Conservation (phyloP, 768 basidiomycete genomes). For the Thelephora ganbajun region DNA sequence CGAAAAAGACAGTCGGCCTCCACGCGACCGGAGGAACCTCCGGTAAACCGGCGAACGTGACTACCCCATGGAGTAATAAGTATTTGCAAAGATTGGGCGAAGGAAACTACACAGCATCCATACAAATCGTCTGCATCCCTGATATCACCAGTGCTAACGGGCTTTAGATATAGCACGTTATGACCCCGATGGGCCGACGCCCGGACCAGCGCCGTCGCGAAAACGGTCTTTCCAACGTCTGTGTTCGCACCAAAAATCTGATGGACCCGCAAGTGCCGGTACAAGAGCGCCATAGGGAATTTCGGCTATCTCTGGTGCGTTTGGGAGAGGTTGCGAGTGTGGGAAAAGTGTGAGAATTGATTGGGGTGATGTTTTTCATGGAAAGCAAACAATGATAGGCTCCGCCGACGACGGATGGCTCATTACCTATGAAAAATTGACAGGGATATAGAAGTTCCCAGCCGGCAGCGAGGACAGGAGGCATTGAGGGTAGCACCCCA, state of each 20-base stretch:
- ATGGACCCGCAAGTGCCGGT: conserved; percentile 73
- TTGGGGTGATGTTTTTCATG: too few relatives aligned
- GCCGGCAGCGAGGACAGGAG: too few relatives aligned
- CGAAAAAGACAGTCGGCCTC: conserved; percentile 64
- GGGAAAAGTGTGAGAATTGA: too few relatives aligned
- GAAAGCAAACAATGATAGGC: too few relatives aligned
- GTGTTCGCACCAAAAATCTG: conserved; percentile 96
- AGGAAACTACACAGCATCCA: conserved; percentile 20
- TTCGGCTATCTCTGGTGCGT: background rate
- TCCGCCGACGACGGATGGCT: too few relatives aligned
- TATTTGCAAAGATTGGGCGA: background rate
- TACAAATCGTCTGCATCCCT: conserved; percentile 73
- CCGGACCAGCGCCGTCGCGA: conserved; percentile 73
- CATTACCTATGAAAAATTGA: too few relatives aligned
- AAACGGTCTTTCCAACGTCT: conserved; percentile 87
- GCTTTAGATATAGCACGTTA: conserved; percentile 66
- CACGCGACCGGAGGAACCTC: conserved; percentile 26
- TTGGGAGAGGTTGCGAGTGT: too few relatives aligned
- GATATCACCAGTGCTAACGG: conserved; percentile 76
- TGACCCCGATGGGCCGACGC: conserved; percentile 48
- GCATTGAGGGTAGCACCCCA: too few relatives aligned
- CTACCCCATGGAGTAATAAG: conserved; percentile 22
- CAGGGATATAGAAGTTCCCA: too few relatives aligned
- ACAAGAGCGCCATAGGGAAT: conserved; percentile 60
- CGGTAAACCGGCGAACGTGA: conserved; percentile 47